Evolutionary conservation across 148 eudicot genomes (phyloP).

Genomic region (Fagopyrum esculentum): DNA sequence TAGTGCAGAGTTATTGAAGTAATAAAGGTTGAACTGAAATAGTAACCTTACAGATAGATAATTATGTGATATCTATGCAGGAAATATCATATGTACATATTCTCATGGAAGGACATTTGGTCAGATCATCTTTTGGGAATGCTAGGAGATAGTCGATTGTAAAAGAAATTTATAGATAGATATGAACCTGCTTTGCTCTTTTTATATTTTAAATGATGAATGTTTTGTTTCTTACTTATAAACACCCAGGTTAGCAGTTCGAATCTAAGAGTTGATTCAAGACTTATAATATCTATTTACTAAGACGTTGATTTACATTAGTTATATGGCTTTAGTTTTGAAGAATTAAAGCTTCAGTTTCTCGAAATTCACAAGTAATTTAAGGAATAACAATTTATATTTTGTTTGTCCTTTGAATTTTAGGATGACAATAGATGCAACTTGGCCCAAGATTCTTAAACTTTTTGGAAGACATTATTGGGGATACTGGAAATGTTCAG

Average conservation of each 20-base stretch:
- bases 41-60: neutral
- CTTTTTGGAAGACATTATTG: slow-evolving; percentile 75
- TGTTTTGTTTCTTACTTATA: neutral
- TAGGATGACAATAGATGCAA: slow-evolving; percentile 42
- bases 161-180: neutral
- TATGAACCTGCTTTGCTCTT: slow-evolving; percentile 1
- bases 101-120: neutral
- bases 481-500: no score
- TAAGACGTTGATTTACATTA: neutral
- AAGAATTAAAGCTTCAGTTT: neutral
- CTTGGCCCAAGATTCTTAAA: slow-evolving; percentile 47
- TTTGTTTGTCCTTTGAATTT: neutral
- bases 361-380: neutral
- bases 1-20: neutral
- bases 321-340: neutral
- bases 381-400: neutral
- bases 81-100: neutral
- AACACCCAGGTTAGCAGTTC: neutral
- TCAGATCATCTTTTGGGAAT: neutral
- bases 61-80: slow-evolving; percentile 1
- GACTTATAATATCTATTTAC: no score
- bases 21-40: neutral
- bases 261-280: neutral
- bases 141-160: neutral
- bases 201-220: neutral